A percentile compares a stretch with the other conserved stretches of the same genome.
Evolutionary conservation across 306 rosid species (phyloP).

Genomic region (Senna tora): DNA sequence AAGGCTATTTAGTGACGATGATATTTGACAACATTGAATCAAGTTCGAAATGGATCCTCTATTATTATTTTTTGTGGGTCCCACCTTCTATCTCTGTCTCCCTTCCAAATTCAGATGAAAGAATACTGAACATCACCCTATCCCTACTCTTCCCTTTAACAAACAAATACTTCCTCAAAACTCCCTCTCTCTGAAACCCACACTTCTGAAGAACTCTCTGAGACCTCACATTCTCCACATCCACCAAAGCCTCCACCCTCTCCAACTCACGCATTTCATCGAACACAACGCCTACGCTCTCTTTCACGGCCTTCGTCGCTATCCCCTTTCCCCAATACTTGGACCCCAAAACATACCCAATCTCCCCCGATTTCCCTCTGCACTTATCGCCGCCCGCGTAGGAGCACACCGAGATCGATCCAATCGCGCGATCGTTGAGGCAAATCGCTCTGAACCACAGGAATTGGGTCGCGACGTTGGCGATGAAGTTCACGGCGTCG

Average conservation of each 20-base stretch:
- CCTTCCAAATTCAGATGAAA: no score
- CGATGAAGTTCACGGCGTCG: constrained; percentile 49
- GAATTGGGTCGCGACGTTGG: constrained; percentile 30
- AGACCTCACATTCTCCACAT: constrained; percentile 63
- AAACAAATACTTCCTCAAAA: constrained; percentile 54
- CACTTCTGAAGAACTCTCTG: constrained; percentile 71
- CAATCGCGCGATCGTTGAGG: constrained; percentile 56
- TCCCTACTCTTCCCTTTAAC: constrained; percentile 56
- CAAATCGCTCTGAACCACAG: constrained; percentile 72
- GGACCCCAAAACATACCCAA: constrained; percentile 68
- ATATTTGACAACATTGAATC: no score
- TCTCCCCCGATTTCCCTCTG: constrained; percentile 47
- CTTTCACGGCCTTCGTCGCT: constrained; percentile 58
- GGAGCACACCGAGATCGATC: constrained; percentile 43
- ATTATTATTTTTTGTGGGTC: no score
- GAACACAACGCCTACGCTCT: constrained; percentile 51
- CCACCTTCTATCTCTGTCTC: no score
- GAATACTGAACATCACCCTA: constrained; percentile 38
- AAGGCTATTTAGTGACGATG: no score
- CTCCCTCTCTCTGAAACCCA: constrained; percentile 72
- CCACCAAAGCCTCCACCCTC: constrained; percentile 78
- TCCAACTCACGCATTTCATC: constrained; percentile 56
- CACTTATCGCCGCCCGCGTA: constrained; percentile 37
- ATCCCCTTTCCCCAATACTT: constrained; percentile 79
- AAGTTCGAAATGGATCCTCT: no score